Conservation (phyloP, 768 basidiomycete genomes). For the Amanita rimosa region DNA sequence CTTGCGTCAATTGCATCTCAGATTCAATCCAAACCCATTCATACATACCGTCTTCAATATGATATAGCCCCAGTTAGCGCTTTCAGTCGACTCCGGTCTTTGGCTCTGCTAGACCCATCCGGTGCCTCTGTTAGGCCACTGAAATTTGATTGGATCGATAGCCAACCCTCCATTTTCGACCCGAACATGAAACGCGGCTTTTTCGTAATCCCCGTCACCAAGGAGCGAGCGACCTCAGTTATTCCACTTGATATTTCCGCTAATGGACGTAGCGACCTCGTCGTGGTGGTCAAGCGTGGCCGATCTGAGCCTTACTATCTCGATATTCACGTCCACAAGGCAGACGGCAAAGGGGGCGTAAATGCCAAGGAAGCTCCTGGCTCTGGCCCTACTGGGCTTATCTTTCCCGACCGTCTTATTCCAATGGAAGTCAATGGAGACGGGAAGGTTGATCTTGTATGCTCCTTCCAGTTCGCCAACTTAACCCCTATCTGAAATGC, state of each 20-base stretch:
- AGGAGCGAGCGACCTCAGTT: neutral
- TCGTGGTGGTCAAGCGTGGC: neutral
- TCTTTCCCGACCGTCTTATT: neutral
- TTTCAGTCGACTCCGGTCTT: neutral
- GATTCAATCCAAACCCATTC: neutral
- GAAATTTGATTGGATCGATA: neutral
- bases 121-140: neutral
- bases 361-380: neutral
- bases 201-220: too few species aligned
- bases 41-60: neutral
- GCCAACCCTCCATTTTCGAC: neutral
- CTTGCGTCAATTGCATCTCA: neutral
- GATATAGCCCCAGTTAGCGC: neutral
- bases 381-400: neutral
- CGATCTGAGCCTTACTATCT: neutral
- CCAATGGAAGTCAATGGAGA: neutral
- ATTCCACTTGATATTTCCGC: neutral
- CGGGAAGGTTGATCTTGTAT: neutral
- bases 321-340: too few species aligned
- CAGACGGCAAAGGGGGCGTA: too few species aligned
- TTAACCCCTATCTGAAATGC: neutral
- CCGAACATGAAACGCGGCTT: neutral
- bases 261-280: neutral
- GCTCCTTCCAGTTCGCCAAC: neutral
- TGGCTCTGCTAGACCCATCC: neutral